Conservation (phyloP, 1,139 yeast genomes). For the Nakaseomyces nivariensis region DNA sequence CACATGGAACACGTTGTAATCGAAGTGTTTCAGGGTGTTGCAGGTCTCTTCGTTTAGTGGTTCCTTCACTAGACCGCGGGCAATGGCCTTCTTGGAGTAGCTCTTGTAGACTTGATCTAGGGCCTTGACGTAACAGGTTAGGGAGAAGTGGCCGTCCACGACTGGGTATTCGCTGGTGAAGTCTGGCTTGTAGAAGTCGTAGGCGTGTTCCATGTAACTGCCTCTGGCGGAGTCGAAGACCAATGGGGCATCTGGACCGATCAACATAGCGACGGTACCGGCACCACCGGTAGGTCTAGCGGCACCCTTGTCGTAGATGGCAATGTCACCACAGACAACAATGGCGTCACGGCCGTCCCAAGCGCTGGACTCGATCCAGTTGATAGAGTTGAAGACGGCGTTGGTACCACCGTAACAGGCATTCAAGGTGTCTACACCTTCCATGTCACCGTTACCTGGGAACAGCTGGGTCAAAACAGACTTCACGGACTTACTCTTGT, state of each 20-base stretch:
- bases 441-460: slow-evolving; percentile 81
- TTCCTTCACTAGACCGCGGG: slow-evolving; percentile 37
- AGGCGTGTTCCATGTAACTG: slow-evolving; percentile 89
- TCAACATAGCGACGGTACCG: slow-evolving; percentile 88
- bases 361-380: slow-evolving; percentile 91
- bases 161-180: slow-evolving; percentile 94
- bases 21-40: slow-evolving; percentile 64
- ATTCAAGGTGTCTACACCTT: slow-evolving; percentile 92
- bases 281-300: slow-evolving; percentile 99
- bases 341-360: slow-evolving; percentile 99
- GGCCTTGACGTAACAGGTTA: slow-evolving; percentile 90
- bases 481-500: slow-evolving; percentile 95
- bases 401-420: slow-evolving; percentile 99
- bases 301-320: slow-evolving; percentile 91
- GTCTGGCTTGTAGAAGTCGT: slow-evolving; percentile 97
- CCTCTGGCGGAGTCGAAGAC: slow-evolving; percentile 87
- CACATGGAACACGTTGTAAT: slow-evolving; percentile 94
- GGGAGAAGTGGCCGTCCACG: slow-evolving; percentile 95
- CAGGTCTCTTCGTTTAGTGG: slow-evolving; percentile 45
- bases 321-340: slow-evolving; percentile 96
- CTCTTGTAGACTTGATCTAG: slow-evolving; percentile 76
- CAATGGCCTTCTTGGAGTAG: slow-evolving; percentile 72
- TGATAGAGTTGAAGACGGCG: slow-evolving; percentile 85
- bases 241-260: slow-evolving; percentile 97
- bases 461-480: slow-evolving; percentile 92